Percentiles rank a stretch among this genome's conserved stretches.
These are phyloP conservation scores for Tylopilus cervinicoccineus DNA, from an alignment of 768 basidiomycete genomes.

Conservation along the genomic window DNA sequence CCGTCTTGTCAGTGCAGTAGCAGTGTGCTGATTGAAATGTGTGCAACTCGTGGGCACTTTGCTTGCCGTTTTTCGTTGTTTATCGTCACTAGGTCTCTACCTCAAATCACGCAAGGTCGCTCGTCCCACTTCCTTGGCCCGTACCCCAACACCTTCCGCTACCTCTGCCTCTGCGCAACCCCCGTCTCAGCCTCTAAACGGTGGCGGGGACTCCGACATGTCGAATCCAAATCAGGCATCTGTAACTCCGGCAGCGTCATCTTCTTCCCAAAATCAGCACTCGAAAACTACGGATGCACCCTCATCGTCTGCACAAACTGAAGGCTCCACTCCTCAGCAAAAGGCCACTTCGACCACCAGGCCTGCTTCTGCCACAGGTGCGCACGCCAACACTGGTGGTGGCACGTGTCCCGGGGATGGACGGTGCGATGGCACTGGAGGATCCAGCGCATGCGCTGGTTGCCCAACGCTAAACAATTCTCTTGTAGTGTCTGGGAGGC, in stretches of 20 bases:
- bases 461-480: constrained; percentile 97
- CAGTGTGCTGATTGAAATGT: constrained; percentile 39
- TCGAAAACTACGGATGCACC: constrained; percentile 28
- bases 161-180: constrained; percentile 31
- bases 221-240: constrained; percentile 36
- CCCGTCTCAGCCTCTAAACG: constrained; percentile 33
- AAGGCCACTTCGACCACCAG: constrained; percentile 27
- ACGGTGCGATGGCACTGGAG: constrained; percentile 95
- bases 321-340: constrained; percentile 24
- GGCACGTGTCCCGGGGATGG: constrained; percentile 99
- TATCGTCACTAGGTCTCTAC: constrained; percentile 63
- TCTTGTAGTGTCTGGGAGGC: constrained; percentile 42
- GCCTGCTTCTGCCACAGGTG: constrained; percentile 28
- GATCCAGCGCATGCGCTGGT: constrained; percentile 86
- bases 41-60: constrained; percentile 35
- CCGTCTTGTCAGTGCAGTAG: constrained; percentile 33
- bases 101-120: constrained; percentile 78
- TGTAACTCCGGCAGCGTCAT: constrained; percentile 26
- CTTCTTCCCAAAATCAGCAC: constrained; percentile 30
- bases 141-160: constrained; percentile 33
- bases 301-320: constrained; percentile 25
- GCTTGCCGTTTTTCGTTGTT: constrained; percentile 31
- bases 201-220: constrained; percentile 32
- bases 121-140: constrained; percentile 59
- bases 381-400: constrained; percentile 28